phyloP scores from a whole-genome alignment of 495 filamentous ascomycete genomes.

The Aspergillus incahuasiensis region DNA sequence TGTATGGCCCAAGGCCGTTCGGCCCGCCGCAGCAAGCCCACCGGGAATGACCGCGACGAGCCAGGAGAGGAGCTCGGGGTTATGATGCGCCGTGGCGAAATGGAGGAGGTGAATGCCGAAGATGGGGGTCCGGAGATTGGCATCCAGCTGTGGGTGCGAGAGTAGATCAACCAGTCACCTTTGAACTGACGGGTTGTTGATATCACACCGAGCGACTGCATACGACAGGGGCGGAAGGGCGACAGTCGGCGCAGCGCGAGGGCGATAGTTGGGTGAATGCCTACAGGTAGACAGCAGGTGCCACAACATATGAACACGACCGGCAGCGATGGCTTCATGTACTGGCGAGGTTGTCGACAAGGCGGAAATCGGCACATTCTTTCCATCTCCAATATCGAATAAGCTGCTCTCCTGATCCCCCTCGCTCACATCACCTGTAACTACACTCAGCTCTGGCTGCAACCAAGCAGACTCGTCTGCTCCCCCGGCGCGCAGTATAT shows the following conservation, averaged over 20 bases:
- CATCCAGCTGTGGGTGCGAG: constrained; percentile 5
- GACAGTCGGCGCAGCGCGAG: constrained; percentile 1
- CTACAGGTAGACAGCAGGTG: constrained; percentile 2
- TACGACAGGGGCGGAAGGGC: constrained; percentile 14
- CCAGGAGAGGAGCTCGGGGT: constrained; percentile 11
- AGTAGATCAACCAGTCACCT: constrained; percentile 1
- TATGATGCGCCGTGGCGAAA: constrained; percentile 15
- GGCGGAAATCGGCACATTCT: not conserved
- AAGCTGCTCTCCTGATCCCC: too few species aligned
- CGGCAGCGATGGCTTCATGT: constrained; percentile 11
- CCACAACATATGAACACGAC: constrained; percentile 2
- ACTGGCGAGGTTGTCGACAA: constrained; percentile 11
- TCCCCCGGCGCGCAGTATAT: constrained; percentile 6
- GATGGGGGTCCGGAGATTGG: constrained; percentile 15
- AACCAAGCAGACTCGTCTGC: constrained; percentile 16
- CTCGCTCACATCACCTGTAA: too few species aligned
- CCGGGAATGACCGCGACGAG: constrained; percentile 8
- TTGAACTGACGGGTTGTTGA: not conserved
- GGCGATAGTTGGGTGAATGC: constrained; percentile 12
- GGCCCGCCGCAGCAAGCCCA: not conserved
- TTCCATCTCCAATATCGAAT: too few species aligned
- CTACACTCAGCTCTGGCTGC: not conserved
- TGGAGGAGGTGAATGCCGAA: constrained; percentile 17
- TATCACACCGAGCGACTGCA: constrained; percentile 5
- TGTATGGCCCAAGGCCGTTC: constrained; percentile 11